Conservation (phyloP, 257 asterid species). For the Nicotiana otophora region DNA sequence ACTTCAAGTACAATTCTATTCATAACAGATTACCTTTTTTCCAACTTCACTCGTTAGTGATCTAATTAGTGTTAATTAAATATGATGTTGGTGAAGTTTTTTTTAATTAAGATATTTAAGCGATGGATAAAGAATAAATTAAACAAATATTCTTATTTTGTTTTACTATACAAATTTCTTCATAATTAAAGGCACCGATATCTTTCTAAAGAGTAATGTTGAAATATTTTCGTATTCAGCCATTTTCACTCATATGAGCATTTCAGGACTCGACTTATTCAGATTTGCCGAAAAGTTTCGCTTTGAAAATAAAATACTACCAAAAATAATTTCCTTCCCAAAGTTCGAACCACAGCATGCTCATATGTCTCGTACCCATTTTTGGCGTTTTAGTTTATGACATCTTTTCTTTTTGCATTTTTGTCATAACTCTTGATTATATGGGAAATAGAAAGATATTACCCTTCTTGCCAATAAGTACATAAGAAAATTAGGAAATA, state of each 20-base stretch:
- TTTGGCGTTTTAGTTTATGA: too few species aligned
- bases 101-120: background rate
- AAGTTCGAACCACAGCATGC: too few species aligned
- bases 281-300: too few species aligned
- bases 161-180: background rate
- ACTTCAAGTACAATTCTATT: too few species aligned
- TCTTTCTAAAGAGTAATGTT: too few species aligned
- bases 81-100: background rate
- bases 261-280: too few species aligned
- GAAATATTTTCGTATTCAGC: too few species aligned
- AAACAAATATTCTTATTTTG: too few species aligned
- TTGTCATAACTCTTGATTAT: background rate
- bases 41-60: background rate
- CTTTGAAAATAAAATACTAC: too few species aligned
- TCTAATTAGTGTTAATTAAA: background rate
- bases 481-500: background rate
- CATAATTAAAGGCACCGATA: background rate
- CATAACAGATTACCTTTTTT: background rate
- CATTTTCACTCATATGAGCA: too few species aligned
- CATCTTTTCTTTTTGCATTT: background rate
- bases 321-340: too few species aligned
- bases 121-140: background rate
- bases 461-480: background rate
- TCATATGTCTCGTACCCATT: too few species aligned
- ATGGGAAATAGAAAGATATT: background rate